Conservation (phyloP, 306 rosid genomes). For the Acmispon strigosus region DNA sequence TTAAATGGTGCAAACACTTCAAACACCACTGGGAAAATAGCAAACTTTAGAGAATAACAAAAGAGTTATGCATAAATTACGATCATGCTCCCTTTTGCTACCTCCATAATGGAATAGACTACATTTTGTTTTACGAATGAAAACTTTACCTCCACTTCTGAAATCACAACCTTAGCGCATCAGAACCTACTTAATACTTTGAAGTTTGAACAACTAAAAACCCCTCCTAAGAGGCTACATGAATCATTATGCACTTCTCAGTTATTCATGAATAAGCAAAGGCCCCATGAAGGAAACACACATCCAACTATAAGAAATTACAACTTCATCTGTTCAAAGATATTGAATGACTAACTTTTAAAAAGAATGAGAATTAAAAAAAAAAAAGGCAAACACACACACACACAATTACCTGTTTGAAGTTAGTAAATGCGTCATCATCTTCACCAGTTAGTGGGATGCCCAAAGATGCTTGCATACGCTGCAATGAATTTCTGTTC, state of each 20-base stretch:
- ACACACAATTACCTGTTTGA: constrained; percentile 58
- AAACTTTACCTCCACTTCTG: neutral
- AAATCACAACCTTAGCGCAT: too few relatives aligned
- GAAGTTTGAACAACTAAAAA: neutral
- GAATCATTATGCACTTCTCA: neutral
- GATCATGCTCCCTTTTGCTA: neutral
- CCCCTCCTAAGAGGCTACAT: neutral
- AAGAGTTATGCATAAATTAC: constrained; percentile 5
- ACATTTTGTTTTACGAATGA: neutral
- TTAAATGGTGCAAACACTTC: constrained; percentile 42
- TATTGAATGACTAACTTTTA: neutral
- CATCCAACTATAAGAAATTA: neutral
- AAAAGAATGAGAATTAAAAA: neutral
- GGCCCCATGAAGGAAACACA: neutral
- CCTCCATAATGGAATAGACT: constrained; percentile 1
- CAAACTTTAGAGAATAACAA: constrained; percentile 38
- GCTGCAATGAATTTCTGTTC: constrained; percentile 57
- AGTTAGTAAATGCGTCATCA: constrained; percentile 65
- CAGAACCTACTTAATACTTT: too few relatives aligned
- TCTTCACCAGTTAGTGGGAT: constrained; percentile 35
- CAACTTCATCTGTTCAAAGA: neutral
- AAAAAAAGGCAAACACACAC: neutral
- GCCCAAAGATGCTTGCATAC: constrained; percentile 68
- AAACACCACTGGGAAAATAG: constrained; percentile 49
- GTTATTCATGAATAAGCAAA: neutral